Evolutionary conservation across 2,329 filamentous ascomycete genomes (phyloP).

Genomic region (Fusarium sp.): DNA sequence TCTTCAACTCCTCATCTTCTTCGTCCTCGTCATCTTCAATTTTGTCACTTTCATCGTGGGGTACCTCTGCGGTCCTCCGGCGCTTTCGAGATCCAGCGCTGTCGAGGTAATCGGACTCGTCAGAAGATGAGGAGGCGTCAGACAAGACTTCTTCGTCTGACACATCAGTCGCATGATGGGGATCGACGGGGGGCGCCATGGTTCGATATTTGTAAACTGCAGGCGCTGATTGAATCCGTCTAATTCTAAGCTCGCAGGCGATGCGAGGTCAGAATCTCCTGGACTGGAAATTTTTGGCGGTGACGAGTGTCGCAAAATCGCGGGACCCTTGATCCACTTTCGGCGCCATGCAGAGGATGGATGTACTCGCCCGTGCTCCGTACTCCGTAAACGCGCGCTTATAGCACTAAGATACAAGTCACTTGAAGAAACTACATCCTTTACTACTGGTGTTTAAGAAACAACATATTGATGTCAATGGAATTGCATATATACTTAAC

Average conservation of each 20-base stretch:
- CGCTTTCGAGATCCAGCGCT: constrained; percentile 61
- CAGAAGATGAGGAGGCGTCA: constrained; percentile 46
- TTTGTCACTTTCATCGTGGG: constrained; percentile 47
- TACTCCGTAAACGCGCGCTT: constrained; percentile 49
- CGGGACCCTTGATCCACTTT: constrained; percentile 29
- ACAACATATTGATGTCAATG: background rate
- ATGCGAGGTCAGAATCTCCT: constrained; percentile 29
- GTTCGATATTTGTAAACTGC: constrained; percentile 43
- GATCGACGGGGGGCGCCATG: constrained; percentile 42
- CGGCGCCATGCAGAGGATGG: constrained; percentile 5
- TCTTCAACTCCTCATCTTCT: constrained; percentile 52
- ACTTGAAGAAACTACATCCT: background rate
- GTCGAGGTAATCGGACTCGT: constrained; percentile 65
- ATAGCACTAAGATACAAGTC: constrained; percentile 22
- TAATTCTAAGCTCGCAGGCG: constrained; percentile 14
- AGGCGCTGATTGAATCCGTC: constrained; percentile 37
- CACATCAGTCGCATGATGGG: constrained; percentile 29
- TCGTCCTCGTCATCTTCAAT: constrained; percentile 50
- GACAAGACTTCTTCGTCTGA: constrained; percentile 38
- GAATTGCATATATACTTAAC: background rate
- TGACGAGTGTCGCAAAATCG: constrained; percentile 45
- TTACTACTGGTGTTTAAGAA: background rate
- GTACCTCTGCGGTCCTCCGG: constrained; percentile 55
- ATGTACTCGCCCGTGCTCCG: too few relatives aligned
- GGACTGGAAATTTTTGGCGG: constrained; percentile 47